Conservation (phyloP, 495 filamentous ascomycete species). For the Aspergillus diversus region DNA sequence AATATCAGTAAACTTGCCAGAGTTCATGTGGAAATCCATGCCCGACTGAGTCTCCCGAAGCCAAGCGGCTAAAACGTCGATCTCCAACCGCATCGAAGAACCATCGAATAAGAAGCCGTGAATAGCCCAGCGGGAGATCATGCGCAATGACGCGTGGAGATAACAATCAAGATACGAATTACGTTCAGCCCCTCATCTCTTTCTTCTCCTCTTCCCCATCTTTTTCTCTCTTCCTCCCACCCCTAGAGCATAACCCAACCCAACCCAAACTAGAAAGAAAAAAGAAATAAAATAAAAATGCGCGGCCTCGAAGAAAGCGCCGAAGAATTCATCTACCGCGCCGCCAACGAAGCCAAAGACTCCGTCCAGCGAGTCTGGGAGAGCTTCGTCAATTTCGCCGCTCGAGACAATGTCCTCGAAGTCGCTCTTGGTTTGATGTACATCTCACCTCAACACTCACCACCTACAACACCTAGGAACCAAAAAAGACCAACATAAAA, state of each 20-base stretch:
- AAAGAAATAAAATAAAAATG: constrained; percentile 24
- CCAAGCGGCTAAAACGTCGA: neutral
- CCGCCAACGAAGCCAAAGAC: constrained; percentile 38
- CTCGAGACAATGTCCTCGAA: constrained; percentile 75
- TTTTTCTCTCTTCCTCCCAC: neutral
- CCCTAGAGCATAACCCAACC: neutral
- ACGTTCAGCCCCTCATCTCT: too few species aligned
- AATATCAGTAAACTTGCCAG: too few species aligned
- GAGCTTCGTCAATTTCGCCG: constrained; percentile 71
- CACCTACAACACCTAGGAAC: neutral
- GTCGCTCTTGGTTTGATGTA: constrained; percentile 78
- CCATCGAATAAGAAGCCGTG: neutral
- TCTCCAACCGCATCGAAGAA: neutral
- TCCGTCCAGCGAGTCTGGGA: constrained; percentile 52
- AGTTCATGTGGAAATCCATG: too few species aligned
- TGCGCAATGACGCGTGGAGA: constrained; percentile 1
- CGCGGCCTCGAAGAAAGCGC: constrained; percentile 38
- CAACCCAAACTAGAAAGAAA: neutral
- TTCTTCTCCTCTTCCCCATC: neutral
- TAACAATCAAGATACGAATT: neutral
- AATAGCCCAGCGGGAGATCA: neutral
- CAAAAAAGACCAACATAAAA: neutral
- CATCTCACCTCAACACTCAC: constrained; percentile 18
- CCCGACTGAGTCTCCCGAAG: neutral
- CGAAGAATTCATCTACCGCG: constrained; percentile 23